Evolutionary conservation across 192 early-diverging fungal species (phyloP).

Genomic region (Thoreauomyces humboldtii): DNA sequence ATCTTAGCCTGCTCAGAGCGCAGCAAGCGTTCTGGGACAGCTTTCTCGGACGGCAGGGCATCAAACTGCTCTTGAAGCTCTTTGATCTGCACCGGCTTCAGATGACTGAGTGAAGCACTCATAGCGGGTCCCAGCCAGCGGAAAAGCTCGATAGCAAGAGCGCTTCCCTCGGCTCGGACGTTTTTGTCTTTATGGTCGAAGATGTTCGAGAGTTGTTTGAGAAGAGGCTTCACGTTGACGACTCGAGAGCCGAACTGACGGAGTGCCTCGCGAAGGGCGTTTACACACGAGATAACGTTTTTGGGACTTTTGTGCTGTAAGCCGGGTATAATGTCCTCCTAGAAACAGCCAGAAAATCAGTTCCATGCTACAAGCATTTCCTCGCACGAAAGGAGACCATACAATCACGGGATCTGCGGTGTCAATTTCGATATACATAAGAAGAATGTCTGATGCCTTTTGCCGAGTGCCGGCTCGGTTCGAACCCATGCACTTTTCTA

Average conservation of each 20-base stretch:
- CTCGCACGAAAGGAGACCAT: constrained; percentile 19
- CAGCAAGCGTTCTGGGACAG: constrained; percentile 67
- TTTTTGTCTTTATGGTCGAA: constrained; percentile 93
- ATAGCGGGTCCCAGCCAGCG: constrained; percentile 89
- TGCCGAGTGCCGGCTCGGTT: constrained; percentile 77
- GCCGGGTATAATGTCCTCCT: constrained; percentile 75
- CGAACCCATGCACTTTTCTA: constrained; percentile 85
- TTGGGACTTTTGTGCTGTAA: constrained; percentile 90
- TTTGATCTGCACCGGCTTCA: constrained; percentile 94
- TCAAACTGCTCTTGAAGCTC: constrained; percentile 87
- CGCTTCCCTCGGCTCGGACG: constrained; percentile 78
- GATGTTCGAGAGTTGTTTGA: constrained; percentile 82
- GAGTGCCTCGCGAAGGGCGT: constrained; percentile 32
- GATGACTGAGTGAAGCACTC: constrained; percentile 66
- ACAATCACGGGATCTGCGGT: constrained; percentile 77
- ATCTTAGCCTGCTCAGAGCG: constrained; percentile 73
- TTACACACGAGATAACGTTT: constrained; percentile 62
- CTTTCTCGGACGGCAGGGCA: constrained; percentile 57
- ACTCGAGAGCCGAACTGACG: constrained; percentile 76
- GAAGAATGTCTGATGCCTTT: constrained; percentile 73
- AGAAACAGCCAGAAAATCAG: background rate
- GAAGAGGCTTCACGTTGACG: constrained; percentile 75
- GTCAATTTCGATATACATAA: constrained; percentile 89
- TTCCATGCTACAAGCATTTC: constrained; percentile 7
- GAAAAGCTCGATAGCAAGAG: constrained; percentile 82